Conservation (phyloP, 1,139 yeast genomes). For the Pichia norvegensis region DNA sequence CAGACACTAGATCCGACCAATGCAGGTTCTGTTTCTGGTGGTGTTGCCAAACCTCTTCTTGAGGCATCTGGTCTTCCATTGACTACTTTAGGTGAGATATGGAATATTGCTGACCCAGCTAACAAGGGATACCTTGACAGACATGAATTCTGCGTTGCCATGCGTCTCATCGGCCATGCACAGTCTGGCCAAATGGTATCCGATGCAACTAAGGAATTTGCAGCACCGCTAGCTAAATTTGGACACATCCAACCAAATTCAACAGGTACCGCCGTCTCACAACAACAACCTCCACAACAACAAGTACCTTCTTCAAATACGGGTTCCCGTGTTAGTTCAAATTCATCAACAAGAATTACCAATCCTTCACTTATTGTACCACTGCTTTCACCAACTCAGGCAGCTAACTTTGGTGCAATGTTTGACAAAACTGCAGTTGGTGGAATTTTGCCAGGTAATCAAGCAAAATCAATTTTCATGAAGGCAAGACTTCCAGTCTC, state of each 20-base stretch:
- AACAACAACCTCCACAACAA: conserved; percentile 8
- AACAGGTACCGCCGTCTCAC: conserved; percentile 16
- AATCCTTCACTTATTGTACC: conserved; percentile 36
- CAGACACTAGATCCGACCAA: conserved; percentile 70
- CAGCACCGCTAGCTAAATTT: conserved; percentile 55
- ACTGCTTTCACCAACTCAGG: conserved; percentile 55
- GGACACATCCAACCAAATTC: conserved; percentile 28
- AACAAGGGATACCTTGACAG: conserved; percentile 82
- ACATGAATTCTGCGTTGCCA: conserved; percentile 73
- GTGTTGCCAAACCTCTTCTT: conserved; percentile 74
- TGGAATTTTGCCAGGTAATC: conserved; percentile 61
- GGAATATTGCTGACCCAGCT: conserved; percentile 85
- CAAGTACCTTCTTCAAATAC: conserved; percentile 20
- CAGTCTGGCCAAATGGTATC: conserved; percentile 56
- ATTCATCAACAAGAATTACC: conserved; percentile 3
- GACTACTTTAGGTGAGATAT: conserved; percentile 73
- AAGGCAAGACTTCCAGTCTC: conserved; percentile 79
- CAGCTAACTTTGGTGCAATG: conserved; percentile 62
- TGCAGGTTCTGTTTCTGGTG: conserved; percentile 83
- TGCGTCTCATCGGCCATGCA: conserved; percentile 84
- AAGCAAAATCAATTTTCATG: conserved; percentile 77
- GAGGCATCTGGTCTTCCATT: conserved; percentile 84
- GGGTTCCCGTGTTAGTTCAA: conserved; percentile 16
- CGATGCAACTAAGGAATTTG: conserved; percentile 39
- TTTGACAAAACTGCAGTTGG: conserved; percentile 60